These are phyloP conservation scores for Penicillium sp. DNA, from an alignment of 2,329 filamentous ascomycete genomes.

Conservation along the genomic window DNA sequence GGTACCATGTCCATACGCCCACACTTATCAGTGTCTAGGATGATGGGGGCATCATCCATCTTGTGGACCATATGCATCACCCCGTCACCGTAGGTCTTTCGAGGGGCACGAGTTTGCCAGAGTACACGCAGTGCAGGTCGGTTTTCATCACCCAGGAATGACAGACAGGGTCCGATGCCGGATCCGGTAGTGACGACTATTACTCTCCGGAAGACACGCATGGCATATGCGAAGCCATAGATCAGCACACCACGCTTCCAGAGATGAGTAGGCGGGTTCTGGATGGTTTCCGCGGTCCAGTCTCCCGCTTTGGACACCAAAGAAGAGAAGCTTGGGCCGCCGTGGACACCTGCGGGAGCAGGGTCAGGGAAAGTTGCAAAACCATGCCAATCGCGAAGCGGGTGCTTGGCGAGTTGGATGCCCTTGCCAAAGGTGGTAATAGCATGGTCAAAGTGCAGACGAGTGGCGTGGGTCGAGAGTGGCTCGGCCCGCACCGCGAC, in stretches of 20 bases:
- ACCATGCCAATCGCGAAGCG: conserved; percentile 63
- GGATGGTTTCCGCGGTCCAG: conserved; percentile 60
- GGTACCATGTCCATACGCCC: conserved; percentile 56
- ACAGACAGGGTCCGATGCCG: conserved; percentile 62
- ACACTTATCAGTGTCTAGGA: conserved; percentile 56
- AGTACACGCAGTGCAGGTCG: conserved; percentile 49
- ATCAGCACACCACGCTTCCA: conserved; percentile 62
- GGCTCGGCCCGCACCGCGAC: conserved; percentile 57
- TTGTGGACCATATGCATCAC: conserved; percentile 49
- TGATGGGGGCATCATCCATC: conserved; percentile 54
- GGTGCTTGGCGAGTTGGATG: conserved; percentile 53
- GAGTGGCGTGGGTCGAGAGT: conserved; percentile 63
- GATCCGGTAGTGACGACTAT: conserved; percentile 64
- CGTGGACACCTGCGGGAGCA: conserved; percentile 9
- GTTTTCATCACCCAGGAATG: conserved; percentile 47
- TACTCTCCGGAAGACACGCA: conserved; percentile 56
- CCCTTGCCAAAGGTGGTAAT: conserved; percentile 50
- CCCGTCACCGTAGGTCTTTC: conserved; percentile 52
- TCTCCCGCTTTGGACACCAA: conserved; percentile 66
- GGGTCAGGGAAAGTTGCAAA: conserved; percentile 64
- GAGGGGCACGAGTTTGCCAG: conserved; percentile 58
- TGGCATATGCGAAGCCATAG: conserved; percentile 59
- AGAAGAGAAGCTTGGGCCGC: conserved; percentile 53
- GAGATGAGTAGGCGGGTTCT: conserved; percentile 51
- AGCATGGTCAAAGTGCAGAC: conserved; percentile 60